phyloP scores from a whole-genome alignment of 345 rosid genomes.

The Ailanthus altissimus region DNA sequence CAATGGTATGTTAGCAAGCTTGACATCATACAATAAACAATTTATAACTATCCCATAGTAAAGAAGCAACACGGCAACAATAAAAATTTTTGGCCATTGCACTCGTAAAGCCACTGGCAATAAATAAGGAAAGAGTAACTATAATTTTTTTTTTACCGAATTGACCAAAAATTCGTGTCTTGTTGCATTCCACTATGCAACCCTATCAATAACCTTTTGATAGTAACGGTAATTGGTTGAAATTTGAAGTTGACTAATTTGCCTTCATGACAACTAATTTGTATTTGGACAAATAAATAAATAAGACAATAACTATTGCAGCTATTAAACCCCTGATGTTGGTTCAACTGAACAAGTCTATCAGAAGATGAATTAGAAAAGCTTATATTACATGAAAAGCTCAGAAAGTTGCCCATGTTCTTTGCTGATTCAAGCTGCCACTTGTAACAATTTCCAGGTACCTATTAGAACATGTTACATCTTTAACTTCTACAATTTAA shows the following conservation, averaged over 20 bases:
- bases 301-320: too few species aligned
- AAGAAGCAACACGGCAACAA: constrained; percentile 5
- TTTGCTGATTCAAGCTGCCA: constrained; percentile 94
- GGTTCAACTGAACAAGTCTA: neutral
- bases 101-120: neutral
- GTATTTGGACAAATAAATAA: neutral
- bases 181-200: neutral
- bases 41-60: too few species aligned
- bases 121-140: neutral
- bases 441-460: constrained; percentile 79
- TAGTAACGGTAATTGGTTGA: neutral
- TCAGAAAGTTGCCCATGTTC: constrained; percentile 72
- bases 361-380: neutral
- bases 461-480: constrained; percentile 50
- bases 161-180: neutral
- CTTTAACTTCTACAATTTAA: constrained; percentile 53
- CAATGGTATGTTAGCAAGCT: constrained; percentile 24
- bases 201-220: neutral
- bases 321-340: neutral
- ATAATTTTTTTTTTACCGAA: neutral
- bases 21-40: constrained; percentile 15
- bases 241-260: neutral
- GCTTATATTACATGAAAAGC: neutral
- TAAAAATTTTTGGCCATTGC: constrained; percentile 3
- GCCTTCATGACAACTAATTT: neutral